Base-by-base conservation (phyloP, 73 alveolate species). In the Paramecium pentaurelia region DNA sequence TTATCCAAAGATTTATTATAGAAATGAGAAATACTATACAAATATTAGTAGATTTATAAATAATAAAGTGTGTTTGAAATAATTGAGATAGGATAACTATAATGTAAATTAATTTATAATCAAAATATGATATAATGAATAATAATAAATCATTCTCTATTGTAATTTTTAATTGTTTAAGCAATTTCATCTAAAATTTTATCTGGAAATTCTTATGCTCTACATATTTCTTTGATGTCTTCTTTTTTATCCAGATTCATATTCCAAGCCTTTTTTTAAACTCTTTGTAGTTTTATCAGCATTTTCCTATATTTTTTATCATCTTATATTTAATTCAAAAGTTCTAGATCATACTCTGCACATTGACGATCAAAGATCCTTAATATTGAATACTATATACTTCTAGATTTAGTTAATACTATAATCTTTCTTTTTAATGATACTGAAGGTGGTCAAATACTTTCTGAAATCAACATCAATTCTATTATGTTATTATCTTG, bases 381-480 rank as follows among this genome's bases (percentile, higher is more conserved):
- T 27, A n/a, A 32, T 45, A 45, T 80, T 7, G 25, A 38, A 0
- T 80, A 80, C 77, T 25, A 6, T 42, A n/a, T n/a, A n/a, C n/a
- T n/a, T n/a, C n/a, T n/a, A 28, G 14, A 80, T 44, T 18, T 14
- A 32, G 9, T 20, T 27, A 6, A 40, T 44, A 1, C 9, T 42
- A 4, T 77, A 3, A 32, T 49, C 54, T 18, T 49, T 80, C 51
- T 80, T 80, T 11, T 47, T 80, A 8, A 45, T 80, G 36, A 45
- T 37, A 28, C 64, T 32, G 27, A 80, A 80, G 2, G 6, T 2
- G 25, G 25, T 42, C 36, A 49, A 34, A 80, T 80, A 45, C 32
- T 40, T 80, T 44, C 58, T 80, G 32, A 47, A 80, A 20, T 80
- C 91, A 22, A 37, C 6, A 80, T 80, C 91, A 36, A 80, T 44